phyloP scores from a whole-genome alignment of 495 filamentous ascomycete species.

The Ascodesmis nigricans region DNA sequence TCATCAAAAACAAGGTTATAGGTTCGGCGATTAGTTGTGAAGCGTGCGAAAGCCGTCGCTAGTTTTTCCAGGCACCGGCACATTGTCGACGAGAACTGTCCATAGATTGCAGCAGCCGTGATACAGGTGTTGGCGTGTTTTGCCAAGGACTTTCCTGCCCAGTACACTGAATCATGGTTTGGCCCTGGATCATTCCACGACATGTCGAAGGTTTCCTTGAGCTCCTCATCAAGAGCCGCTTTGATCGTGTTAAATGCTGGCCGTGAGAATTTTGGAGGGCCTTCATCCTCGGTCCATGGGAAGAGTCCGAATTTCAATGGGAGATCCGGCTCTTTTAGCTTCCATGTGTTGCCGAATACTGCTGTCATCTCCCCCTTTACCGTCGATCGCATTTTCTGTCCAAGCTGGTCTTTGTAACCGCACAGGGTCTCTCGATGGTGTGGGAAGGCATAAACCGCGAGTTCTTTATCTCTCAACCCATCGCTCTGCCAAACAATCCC shows the following conservation, averaged over 20 bases:
- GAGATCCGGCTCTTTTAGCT: conserved; percentile 44
- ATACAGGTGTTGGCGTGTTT: conserved; percentile 47
- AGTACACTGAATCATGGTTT: conserved; percentile 74
- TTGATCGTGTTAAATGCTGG: conserved; percentile 23
- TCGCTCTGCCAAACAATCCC: conserved; percentile 30
- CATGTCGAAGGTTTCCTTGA: conserved; percentile 44
- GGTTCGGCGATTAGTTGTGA: not conserved
- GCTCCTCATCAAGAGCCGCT: conserved; percentile 52
- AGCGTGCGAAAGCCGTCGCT: conserved; percentile 25
- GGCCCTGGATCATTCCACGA: too few relatives aligned
- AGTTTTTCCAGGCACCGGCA: conserved; percentile 39
- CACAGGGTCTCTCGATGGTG: conserved; percentile 63
- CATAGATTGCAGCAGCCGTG: conserved; percentile 41
- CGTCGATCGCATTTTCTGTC: conserved; percentile 48
- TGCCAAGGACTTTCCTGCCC: conserved; percentile 55
- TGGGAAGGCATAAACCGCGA: conserved; percentile 71
- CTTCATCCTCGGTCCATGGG: not conserved
- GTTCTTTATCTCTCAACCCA: conserved; percentile 25
- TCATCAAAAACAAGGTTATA: conserved; percentile 56
- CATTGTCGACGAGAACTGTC: conserved; percentile 31
- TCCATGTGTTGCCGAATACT: conserved; percentile 53
- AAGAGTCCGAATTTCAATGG: conserved; percentile 40
- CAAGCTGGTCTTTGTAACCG: conserved; percentile 31
- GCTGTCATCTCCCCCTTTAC: conserved; percentile 61
- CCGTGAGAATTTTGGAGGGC: not conserved